Evolutionary conservation across 2,329 filamentous ascomycete species (phyloP), one percentile per base, ranked within the genome.

Genomic region (Pseudogymnoascus sp.): DNA sequence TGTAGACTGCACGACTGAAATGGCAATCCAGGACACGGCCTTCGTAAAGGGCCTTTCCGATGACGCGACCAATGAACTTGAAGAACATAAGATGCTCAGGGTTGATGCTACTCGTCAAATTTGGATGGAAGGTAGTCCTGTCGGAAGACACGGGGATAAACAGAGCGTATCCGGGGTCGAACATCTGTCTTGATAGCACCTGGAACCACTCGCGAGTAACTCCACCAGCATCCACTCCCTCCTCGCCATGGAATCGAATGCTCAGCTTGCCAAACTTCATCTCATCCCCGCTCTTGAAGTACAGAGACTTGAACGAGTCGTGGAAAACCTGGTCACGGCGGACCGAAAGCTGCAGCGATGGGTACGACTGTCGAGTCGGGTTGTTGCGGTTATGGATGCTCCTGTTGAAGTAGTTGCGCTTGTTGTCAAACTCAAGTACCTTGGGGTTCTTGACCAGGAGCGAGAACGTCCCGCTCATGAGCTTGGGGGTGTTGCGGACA

Each of bases 171-270:
- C 97, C 94, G 59, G 94, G 90, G 74, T 99, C 94, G 77, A 99
- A 99, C 94, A 99, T 99, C 72, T 97, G 94, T 65, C 94, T 86
- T 31, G 95, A 88, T 68, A 99, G 88, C 60, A 96, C 93, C 74
- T 97, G 93, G 83, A 99, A 99, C 94, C 95, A 99, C 78, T 99
- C 94, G 72, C 95, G 87, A 38, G 93, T 97, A 55, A 99, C 93
- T 77, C 94, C 94, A 68, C 94, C 95, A 61, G 94, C 94, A 76
- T 99, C 95, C 43, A 99, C 92, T 75, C 95, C 94, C 74, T 99
- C 94, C 77, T 99, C 94, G 35, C 92, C 92, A 69, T 94, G 90
- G 84, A 99, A 99, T 61, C 93, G 88, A 69, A 99, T 96, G 74
- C 92, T 99, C 66, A 99, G 85, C 77, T 99, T 99, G 70, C 95